Evolutionary conservation across 2,329 filamentous ascomycete genomes (phyloP).

Genomic region (Xylariaceae sp.): DNA sequence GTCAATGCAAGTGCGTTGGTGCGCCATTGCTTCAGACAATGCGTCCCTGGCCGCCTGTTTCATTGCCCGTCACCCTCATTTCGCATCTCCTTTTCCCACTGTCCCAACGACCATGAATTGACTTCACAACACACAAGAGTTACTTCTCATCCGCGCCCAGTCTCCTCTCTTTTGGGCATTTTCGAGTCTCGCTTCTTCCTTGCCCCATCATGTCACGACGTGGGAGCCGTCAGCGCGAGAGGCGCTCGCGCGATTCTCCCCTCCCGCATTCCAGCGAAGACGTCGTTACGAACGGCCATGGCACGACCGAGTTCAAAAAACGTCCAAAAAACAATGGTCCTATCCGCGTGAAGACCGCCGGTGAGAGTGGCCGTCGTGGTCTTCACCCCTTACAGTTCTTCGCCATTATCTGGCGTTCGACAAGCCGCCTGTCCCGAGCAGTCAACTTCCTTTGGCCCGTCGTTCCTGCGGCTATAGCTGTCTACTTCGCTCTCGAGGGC

Average conservation of each 20-base stretch:
- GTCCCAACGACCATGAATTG: too few species aligned
- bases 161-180: too few species aligned
- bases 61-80: too few species aligned
- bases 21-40: too few species aligned
- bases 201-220: too few species aligned
- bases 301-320: slow-evolving; percentile 11
- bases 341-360: slow-evolving; percentile 36
- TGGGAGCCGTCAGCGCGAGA: too few species aligned
- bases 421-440: slow-evolving; percentile 57
- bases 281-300: neutral
- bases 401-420: slow-evolving; percentile 59
- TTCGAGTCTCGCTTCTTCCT: too few species aligned
- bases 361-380: slow-evolving; percentile 66
- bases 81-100: too few species aligned
- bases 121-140: too few species aligned
- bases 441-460: slow-evolving; percentile 74
- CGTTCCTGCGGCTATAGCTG: slow-evolving; percentile 67
- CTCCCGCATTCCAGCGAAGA: slow-evolving; percentile 27
- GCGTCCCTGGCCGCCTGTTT: too few species aligned
- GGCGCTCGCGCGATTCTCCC: slow-evolving; percentile 17
- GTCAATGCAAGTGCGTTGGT: too few species aligned
- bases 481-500: slow-evolving; percentile 40
- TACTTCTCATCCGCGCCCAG: too few species aligned
- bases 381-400: slow-evolving; percentile 63
- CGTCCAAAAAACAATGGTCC: slow-evolving; percentile 3